Conservation (phyloP, 805 yeast species). For the Nematodospora valgi region DNA sequence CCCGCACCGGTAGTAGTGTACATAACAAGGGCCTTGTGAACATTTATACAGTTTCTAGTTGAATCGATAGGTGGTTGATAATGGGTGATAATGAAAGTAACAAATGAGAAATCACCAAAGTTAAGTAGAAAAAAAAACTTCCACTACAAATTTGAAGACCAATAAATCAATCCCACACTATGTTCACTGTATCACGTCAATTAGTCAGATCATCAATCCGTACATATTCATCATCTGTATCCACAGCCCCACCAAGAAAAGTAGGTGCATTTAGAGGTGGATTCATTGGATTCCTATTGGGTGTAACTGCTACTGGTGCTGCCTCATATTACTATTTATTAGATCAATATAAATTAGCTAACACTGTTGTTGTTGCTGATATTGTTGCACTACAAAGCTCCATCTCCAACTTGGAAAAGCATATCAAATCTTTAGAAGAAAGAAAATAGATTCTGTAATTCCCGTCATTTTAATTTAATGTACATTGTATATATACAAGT, state of each 20-base stretch:
- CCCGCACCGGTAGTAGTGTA: too few species aligned
- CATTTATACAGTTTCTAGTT: too few species aligned
- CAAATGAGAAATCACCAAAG: background rate
- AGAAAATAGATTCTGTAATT: conserved; percentile 4
- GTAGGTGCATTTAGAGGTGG: conserved; percentile 46
- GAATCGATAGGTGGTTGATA: too few species aligned
- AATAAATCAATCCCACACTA: conserved; percentile 2
- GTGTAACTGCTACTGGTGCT: conserved; percentile 70
- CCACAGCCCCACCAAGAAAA: conserved; percentile 25
- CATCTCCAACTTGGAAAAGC: conserved; percentile 63
- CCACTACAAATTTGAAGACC: background rate
- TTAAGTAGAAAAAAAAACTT: background rate
- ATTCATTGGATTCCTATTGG: conserved; percentile 74
- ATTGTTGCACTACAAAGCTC: conserved; percentile 68
- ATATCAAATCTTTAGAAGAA: conserved; percentile 58
- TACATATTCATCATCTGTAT: conserved; percentile 21
- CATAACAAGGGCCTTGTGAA: too few species aligned
- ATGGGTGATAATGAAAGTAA: too few species aligned
- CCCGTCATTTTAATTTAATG: background rate
- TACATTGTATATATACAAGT: conserved; percentile 3
- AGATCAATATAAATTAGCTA: conserved; percentile 74
- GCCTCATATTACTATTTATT: conserved; percentile 74
- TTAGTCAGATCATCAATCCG: conserved; percentile 11
- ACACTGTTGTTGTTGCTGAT: conserved; percentile 70
- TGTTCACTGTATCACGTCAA: conserved; percentile 14